Evolutionary conservation across 1,284 basidiomycete species (phyloP), one percentile per base, ranked within the genome.

Genomic region (Puccinia polysora): DNA sequence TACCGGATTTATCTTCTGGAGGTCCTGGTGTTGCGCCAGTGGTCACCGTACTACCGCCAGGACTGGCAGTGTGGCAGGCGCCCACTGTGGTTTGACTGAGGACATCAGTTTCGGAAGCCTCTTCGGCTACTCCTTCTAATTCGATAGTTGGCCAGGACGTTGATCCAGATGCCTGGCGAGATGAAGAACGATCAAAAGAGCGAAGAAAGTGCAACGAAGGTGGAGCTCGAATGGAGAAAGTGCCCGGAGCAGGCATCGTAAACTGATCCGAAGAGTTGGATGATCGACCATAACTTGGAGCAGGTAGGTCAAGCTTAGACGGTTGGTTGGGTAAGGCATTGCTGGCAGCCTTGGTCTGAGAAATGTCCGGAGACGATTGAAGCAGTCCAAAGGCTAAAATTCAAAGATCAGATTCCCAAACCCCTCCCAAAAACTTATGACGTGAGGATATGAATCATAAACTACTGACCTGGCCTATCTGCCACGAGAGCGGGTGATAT

Each of bases 141-240:
- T 36, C 25, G 14, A 2, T 49, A 7, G 8, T 32, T 45, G 18
- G 28, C 7, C 43, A n/a, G 52, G 15, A 23, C 20, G 55, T 6
- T 23, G 34, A 23, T 38, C 28, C 55, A 5, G 56, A 40, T 34
- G 36, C 30, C 20, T 70, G 55, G 30, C 45, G 18, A 15, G 49
- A 53, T 23, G 59, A 25, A 7, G 47, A 4, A 43, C 30, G 38
- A 25, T 63, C 58, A 12, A 63, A 59, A 32, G 59, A 28, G 15
- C 36, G 30, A 10, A 71, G 36, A 18, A 62, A 32, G 2, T 62
- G 56, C 4, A 56, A 12, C n/a, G 59, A 63, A 28, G 55, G 34
- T 14, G 68, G 68, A 28, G 68, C 68, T 8, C 56, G 68, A 30
- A 71, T 71, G 5, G 68, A 71, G 25, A 71, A 71, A 25, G 58